Evolutionary conservation across 2,329 filamentous ascomycete genomes (phyloP).

Genomic region (Monilinia fructigena): DNA sequence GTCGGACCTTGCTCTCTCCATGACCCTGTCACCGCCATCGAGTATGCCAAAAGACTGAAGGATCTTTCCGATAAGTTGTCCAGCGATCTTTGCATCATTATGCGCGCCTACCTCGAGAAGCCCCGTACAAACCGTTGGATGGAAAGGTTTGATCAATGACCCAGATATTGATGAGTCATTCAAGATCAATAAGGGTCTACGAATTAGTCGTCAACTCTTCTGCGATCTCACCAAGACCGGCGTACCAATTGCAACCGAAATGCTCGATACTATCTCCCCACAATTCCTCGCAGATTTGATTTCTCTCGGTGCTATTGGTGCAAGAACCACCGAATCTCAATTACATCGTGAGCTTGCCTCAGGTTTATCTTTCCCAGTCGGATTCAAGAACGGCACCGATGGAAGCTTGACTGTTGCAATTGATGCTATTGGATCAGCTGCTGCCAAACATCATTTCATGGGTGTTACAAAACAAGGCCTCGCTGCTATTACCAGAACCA

Average conservation of each 20-base stretch:
- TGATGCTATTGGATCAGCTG: conserved; percentile 87
- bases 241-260: conserved; percentile 95
- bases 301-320: conserved; percentile 91
- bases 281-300: conserved; percentile 97
- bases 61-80: conserved; percentile 74
- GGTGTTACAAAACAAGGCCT: conserved; percentile 97
- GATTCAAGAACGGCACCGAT: conserved; percentile 99
- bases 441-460: conserved; percentile 93
- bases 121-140: conserved; percentile 92
- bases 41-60: conserved; percentile 82
- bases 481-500: conserved; percentile 89
- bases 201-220: conserved; percentile 90
- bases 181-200: conserved; percentile 98
- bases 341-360: conserved; percentile 94
- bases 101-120: conserved; percentile 99
- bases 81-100: conserved; percentile 84
- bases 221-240: conserved; percentile 81
- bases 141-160: conserved; percentile 99
- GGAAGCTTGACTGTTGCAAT: conserved; percentile 88
- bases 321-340: conserved; percentile 94
- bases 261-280: conserved; percentile 97
- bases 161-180: conserved; percentile 96
- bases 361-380: conserved; percentile 93
- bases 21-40: conserved; percentile 81
- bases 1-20: conserved; percentile 97